phyloP scores from a whole-genome alignment of 2,329 filamentous ascomycete genomes.

The Metarhizium sp. region DNA sequence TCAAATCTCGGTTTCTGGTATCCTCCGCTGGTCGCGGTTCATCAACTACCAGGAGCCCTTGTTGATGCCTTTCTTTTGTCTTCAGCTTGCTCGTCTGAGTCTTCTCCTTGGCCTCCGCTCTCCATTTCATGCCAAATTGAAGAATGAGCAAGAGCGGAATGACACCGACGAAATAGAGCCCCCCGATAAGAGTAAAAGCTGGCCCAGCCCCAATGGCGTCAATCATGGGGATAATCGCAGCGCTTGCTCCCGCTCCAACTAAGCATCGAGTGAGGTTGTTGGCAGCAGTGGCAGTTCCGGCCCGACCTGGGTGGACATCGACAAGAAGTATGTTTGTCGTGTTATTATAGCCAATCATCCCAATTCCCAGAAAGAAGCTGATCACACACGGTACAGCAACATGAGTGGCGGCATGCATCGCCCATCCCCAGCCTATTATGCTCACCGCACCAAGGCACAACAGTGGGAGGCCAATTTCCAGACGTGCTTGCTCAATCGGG shows the following conservation, averaged over 20 bases:
- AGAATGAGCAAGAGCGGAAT: slow-evolving; percentile 32
- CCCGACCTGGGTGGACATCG: slow-evolving; percentile 43
- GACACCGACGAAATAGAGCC: slow-evolving; percentile 29
- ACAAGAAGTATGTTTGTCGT: slow-evolving; percentile 42
- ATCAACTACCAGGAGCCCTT: not conserved
- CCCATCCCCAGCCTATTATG: slow-evolving; percentile 44
- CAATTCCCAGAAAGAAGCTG: slow-evolving; percentile 35
- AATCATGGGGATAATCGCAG: slow-evolving; percentile 42
- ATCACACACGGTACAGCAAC: slow-evolving; percentile 38
- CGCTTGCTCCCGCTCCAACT: slow-evolving; percentile 42
- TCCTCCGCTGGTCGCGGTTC: too few relatives aligned
- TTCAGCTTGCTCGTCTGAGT: slow-evolving; percentile 13
- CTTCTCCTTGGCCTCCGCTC: slow-evolving; percentile 22
- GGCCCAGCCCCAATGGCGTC: slow-evolving; percentile 40
- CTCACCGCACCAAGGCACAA: slow-evolving; percentile 38
- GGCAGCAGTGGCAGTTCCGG: slow-evolving; percentile 44
- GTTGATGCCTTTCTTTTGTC: not conserved
- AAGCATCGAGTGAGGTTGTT: slow-evolving; percentile 48
- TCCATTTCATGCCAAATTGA: slow-evolving; percentile 33
- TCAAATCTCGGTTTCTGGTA: too few relatives aligned
- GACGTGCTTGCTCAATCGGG: slow-evolving; percentile 40
- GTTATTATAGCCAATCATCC: slow-evolving; percentile 46
- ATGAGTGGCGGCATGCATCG: slow-evolving; percentile 29
- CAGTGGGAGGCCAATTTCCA: slow-evolving; percentile 41
- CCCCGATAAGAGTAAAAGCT: slow-evolving; percentile 39